phyloP scores from a whole-genome alignment of 2,329 filamentous ascomycete species.

The Claviceps purpurea region DNA sequence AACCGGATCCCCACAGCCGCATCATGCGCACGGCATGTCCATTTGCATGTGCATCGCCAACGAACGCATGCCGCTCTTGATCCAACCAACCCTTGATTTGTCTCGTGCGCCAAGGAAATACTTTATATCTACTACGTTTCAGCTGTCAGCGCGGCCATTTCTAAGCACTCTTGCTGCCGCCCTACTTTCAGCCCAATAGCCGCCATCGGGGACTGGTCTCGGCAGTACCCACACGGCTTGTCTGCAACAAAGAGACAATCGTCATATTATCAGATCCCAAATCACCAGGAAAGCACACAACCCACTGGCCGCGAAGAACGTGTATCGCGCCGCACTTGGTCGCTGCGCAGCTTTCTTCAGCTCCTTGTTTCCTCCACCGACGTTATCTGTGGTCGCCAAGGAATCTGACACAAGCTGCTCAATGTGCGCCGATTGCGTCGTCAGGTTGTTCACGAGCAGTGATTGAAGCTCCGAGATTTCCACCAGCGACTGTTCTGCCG shows the following conservation, averaged over 20 bases:
- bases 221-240: neutral
- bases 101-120: no score
- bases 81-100: no score
- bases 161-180: neutral
- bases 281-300: slow-evolving; percentile 61
- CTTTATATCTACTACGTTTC: neutral
- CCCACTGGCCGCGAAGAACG: slow-evolving; percentile 68
- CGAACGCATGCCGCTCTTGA: no score
- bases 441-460: slow-evolving; percentile 73
- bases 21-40: no score
- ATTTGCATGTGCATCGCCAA: no score
- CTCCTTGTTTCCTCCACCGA: slow-evolving; percentile 81
- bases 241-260: neutral
- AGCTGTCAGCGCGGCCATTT: no score
- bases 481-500: slow-evolving; percentile 76
- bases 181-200: neutral
- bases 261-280: slow-evolving; percentile 58
- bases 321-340: slow-evolving; percentile 59
- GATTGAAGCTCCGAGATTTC: slow-evolving; percentile 91
- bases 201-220: neutral
- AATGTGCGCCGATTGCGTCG: slow-evolving; percentile 77
- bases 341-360: slow-evolving; percentile 68
- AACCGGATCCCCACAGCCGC: neutral
- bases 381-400: slow-evolving; percentile 67
- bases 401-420: slow-evolving; percentile 80